Conservation (phyloP, 768 basidiomycete genomes). For the Suillus spraguei region DNA sequence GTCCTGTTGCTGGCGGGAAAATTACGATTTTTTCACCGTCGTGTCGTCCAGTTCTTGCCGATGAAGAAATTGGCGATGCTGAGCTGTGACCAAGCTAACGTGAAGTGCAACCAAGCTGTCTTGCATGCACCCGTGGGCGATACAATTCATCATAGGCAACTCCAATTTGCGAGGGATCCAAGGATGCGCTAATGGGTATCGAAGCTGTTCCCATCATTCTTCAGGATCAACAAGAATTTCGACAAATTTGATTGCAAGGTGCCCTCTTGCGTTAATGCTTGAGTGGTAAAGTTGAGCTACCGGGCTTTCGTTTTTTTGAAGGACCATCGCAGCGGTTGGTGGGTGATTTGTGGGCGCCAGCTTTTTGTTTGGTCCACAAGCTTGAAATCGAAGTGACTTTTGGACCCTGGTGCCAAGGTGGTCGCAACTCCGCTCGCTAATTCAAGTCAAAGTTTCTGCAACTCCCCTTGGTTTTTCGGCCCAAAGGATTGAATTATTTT, state of each 20-base stretch:
- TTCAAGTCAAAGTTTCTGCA: conserved; percentile 1
- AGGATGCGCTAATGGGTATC: conserved; percentile 19
- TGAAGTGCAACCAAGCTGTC: conserved; percentile 2
- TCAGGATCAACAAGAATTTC: background rate
- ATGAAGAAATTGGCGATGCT: conserved; percentile 13
- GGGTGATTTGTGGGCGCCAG: background rate
- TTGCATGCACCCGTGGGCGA: conserved; percentile 23
- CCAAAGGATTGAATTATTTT: background rate
- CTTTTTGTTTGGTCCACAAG: conserved; percentile 4
- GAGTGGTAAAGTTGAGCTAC: background rate
- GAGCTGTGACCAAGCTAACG: conserved; percentile 2
- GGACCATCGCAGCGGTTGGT: background rate
- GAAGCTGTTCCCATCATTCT: conserved; percentile 14
- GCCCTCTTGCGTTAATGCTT: background rate
- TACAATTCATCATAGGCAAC: conserved; percentile 6
- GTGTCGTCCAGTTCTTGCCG: conserved; percentile 13
- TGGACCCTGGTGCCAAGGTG: background rate
- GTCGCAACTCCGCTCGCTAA: conserved; percentile 6
- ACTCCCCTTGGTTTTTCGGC: background rate
- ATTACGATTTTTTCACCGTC: conserved; percentile 30
- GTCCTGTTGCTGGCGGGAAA: conserved; percentile 25
- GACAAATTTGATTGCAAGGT: background rate
- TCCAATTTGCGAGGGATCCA: conserved; percentile 20
- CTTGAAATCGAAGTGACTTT: background rate
- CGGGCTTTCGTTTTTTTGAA: background rate